phyloP scores from a whole-genome alignment of 2,329 filamentous ascomycete species.

The Ophiostoma perfectum region DNA sequence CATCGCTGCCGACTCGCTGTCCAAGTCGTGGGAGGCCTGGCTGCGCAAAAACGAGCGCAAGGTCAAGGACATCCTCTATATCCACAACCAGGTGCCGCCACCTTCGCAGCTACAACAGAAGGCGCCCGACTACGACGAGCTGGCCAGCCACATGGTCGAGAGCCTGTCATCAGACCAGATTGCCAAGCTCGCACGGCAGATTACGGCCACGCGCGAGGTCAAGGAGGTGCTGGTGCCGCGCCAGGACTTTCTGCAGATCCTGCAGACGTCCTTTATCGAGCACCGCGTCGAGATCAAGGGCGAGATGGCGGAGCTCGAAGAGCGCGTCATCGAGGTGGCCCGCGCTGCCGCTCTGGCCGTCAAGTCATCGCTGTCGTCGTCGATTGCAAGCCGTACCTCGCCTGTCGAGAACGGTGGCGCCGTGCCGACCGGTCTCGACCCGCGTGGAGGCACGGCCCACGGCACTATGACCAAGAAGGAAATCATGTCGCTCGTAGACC shows the following conservation, averaged over 20 bases:
- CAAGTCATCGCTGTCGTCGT: neutral
- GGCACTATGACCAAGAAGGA: constrained; percentile 39
- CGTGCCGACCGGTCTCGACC: constrained; percentile 2
- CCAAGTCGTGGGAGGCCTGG: constrained; percentile 48
- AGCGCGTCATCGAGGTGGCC: constrained; percentile 26
- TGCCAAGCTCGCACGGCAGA: constrained; percentile 36
- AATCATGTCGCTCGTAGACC: constrained; percentile 38
- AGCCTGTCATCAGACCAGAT: constrained; percentile 35
- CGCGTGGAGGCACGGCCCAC: constrained; percentile 16
- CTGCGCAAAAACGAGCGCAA: constrained; percentile 45
- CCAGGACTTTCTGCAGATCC: constrained; percentile 44
- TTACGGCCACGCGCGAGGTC: constrained; percentile 32
- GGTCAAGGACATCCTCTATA: constrained; percentile 32
- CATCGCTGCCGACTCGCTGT: constrained; percentile 33
- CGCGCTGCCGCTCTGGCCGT: constrained; percentile 17
- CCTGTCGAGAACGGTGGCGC: neutral
- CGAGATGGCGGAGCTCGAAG: constrained; percentile 38
- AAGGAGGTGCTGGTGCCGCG: constrained; percentile 41
- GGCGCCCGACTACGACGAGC: constrained; percentile 15
- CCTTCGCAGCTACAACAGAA: neutral
- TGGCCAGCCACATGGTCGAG: constrained; percentile 25
- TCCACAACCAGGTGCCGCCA: neutral
- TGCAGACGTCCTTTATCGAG: constrained; percentile 38
- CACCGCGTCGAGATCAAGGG: constrained; percentile 38
- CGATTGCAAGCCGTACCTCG: neutral